Evolutionary conservation across 345 rosid genomes (phyloP), one percentile per base, ranked within the genome.

Genomic region (Gossypium raimondii): DNA sequence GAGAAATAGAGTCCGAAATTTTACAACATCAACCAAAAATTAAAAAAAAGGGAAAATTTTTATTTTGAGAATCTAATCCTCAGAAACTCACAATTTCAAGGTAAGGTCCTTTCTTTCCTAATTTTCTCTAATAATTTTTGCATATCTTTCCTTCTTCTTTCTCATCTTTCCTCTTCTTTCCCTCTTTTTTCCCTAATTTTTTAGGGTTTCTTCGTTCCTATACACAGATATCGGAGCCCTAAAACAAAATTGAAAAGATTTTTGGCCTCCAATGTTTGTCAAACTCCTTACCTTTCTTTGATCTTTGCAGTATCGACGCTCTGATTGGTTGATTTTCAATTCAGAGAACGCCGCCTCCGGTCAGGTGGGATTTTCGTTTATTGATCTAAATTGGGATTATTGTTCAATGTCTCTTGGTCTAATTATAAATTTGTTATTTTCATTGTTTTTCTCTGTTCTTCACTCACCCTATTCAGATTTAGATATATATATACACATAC

Each of bases 141-240:
- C 44, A 16, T 66, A 18, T 44, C 47, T 44, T 67, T 34, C 38
- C 38, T 34, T 51, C n/a, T 14, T 18, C 25, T 34, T 34, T 34
- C 41, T 34, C 7, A 34, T 34, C 11, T 45, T 41, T 41, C 14
- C 58, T 53, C 2, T 22, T 52, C 17, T 50, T 50, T 12, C 41
- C 41, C 41, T 34, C 41, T 34, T 34, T 5, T 34, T 34, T 34
- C 41, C 41, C 41, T 34, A 34, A 11, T 50, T 50, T 50, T 50
- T 67, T 67, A 67, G 57, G 57, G 72, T 68, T 68, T 50, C 20
- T 50, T 67, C 52, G 34, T 67, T 67, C 41, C 34, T 22, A 22
- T 10, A 20, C 27, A 0, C 10, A 10, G 3, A 56, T 18, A 56
- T 20, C 41, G 41, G 41, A 34, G 7, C 7, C 41, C 41, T 8